phyloP scores from a whole-genome alignment of 345 rosid genomes.

The Murraya paniculata region DNA sequence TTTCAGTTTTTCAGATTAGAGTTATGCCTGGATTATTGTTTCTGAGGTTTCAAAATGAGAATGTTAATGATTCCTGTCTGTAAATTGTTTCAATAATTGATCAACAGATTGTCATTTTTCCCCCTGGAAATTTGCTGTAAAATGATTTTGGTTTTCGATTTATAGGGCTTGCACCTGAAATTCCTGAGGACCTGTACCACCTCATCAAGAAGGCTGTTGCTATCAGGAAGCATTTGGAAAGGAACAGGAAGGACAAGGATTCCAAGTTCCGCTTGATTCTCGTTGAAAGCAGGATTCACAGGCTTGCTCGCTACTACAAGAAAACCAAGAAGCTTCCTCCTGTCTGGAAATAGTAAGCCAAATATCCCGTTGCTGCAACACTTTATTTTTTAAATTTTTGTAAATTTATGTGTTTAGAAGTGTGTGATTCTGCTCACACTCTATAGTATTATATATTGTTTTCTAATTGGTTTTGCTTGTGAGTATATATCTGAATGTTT shows the following conservation, averaged over 20 bases:
- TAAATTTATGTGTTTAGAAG: background rate
- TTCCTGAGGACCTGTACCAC: slow-evolving; percentile 68
- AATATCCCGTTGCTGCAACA: background rate
- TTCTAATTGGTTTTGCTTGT: background rate
- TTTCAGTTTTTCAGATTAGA: background rate
- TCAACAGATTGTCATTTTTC: background rate
- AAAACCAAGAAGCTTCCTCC: slow-evolving; percentile 82
- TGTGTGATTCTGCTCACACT: background rate
- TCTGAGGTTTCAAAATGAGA: no score
- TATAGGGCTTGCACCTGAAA: slow-evolving; percentile 64
- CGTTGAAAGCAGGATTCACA: slow-evolving; percentile 75
- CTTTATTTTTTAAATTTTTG: background rate
- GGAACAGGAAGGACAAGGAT: slow-evolving; percentile 77
- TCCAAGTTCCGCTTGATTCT: slow-evolving; percentile 68
- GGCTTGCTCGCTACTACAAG: slow-evolving; percentile 75
- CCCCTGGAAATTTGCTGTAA: background rate
- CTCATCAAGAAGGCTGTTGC: slow-evolving; percentile 80
- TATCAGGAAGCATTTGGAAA: slow-evolving; percentile 67
- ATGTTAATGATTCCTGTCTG: background rate
- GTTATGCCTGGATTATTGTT: background rate
- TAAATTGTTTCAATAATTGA: background rate
- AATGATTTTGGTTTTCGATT: background rate
- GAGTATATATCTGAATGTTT: background rate
- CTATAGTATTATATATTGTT: background rate
- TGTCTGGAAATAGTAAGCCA: slow-evolving; percentile 68